Base-by-base conservation (phyloP, 768 basidiomycete species). In the Mycena rebaudengoi region DNA sequence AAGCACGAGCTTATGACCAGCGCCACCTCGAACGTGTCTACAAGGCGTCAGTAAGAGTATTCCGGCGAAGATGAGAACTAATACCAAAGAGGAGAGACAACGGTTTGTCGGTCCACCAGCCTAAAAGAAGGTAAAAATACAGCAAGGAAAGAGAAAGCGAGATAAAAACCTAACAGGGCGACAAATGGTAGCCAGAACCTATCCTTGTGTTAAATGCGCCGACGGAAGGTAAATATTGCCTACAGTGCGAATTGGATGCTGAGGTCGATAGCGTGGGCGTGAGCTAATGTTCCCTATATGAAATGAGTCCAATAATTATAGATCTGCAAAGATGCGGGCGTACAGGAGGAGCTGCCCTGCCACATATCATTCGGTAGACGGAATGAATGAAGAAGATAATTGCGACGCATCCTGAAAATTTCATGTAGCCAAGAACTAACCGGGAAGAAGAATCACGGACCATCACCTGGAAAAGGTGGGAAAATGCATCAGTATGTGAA, bases 161-260 rank as follows among this genome's bases (percentile, higher is more conserved):
- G n/a, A n/a, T n/a, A n/a, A n/a, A n/a, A n/a, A n/a, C n/a, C n/a
- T n/a, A n/a, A n/a, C n/a, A n/a, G n/a, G n/a, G n/a, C 84, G 40
- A 92, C 72, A 67, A 91, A 81, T 0, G 91, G 91, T 85, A 89
- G 89, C 91, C 91, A 93, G 75, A 91, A 91, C 12, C 92, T 79
- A 18, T n/a, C n/a, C n/a, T n/a, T n/a, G n/a, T n/a, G n/a, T n/a
- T n/a, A n/a, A n/a, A n/a, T n/a, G n/a, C n/a, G n/a, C n/a, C n/a
- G n/a, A n/a, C n/a, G n/a, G n/a, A n/a, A n/a, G n/a, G n/a, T n/a
- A n/a, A n/a, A n/a, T n/a, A n/a, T n/a, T n/a, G n/a, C n/a, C n/a
- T n/a, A n/a, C n/a, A n/a, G n/a, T n/a, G 83, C 82, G 73, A 93
- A 92, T 69, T 93, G 91, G 59, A 92, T 91, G 69, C 87, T 88